Conservation (phyloP, 1,284 basidiomycete species). For the Pseudozyma pruni region DNA sequence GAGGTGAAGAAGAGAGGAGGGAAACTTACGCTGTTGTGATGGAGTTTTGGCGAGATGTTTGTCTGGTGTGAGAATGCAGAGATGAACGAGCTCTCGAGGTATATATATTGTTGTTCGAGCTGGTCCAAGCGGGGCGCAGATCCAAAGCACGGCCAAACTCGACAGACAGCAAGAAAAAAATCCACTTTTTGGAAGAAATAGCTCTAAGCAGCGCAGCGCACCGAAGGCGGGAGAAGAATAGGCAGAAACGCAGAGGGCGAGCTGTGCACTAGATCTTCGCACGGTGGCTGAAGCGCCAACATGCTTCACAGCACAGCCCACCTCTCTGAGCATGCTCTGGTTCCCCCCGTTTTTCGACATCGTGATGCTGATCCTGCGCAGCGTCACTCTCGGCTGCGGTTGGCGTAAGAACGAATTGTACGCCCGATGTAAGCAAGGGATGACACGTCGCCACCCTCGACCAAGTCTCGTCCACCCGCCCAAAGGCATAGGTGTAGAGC, state of each 20-base stretch:
- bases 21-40: constrained; percentile 29
- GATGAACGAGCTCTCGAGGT: background rate
- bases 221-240: constrained; percentile 36
- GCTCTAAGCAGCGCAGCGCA: constrained; percentile 6
- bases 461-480: no score
- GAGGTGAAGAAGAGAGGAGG: background rate
- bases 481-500: no score
- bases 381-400: no score
- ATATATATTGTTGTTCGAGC: constrained; percentile 25
- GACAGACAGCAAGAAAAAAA: constrained; percentile 30
- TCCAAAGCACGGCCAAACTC: constrained; percentile 20
- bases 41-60: constrained; percentile 4
- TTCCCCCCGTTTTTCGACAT: no score
- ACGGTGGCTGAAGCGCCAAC: background rate
- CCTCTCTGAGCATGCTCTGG: no score
- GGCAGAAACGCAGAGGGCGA: constrained; percentile 1
- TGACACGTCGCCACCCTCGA: no score
- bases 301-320: background rate
- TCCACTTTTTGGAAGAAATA: background rate
- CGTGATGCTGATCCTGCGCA: no score
- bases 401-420: no score
- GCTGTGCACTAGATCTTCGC: background rate
- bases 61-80: background rate
- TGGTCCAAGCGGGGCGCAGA: constrained; percentile 38
- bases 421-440: no score